Evolutionary conservation across 2,329 filamentous ascomycete genomes (phyloP), one percentile per base, ranked within the genome.

Genomic region (Diaporthe helianthi): DNA sequence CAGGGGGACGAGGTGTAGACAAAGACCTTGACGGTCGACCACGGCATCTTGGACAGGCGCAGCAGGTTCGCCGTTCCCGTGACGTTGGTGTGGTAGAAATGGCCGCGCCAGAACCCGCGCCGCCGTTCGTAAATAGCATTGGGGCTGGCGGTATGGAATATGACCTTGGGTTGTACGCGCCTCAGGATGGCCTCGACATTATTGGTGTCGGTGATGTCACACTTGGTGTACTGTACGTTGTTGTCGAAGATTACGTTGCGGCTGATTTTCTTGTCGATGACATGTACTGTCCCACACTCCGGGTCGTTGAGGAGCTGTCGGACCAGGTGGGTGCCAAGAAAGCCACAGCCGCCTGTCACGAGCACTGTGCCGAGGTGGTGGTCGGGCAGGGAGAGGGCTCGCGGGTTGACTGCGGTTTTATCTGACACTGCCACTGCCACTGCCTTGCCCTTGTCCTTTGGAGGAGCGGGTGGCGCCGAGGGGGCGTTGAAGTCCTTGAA

Each of bases 91-190:
- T 65, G 68, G 12, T 74, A 67, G 29, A 76, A 76, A 13, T 75
- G 73, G 7, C 65, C 58, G 1, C 71, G 63, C 69, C 68, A 46
- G 19, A 46, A 46, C 9, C 19, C 41, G 19, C 12, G 8, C 1
- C 71, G 65, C 69, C 68, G 3, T 19, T 22, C 24, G 68, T 71
- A 0, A 74, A 76, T n/a, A 74, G 71, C 74, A 8, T 71, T 72
- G 1, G 78, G 78, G 26, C 78, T 79, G 0, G 77, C 77, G 1
- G 72, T 71, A 66, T 81, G 78, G 52, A 80, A 77, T 51, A 81
- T 72, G 31, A 76, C 76, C 10, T 53, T 68, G 0, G 79, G 79
- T 13, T 71, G 69, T 7, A 76, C 69, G 1, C 72, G 53, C 7
- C 70, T 47, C 1, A 80, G 55, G 1, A 79, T n/a, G 0, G 53